Percentiles rank a stretch among this genome's conserved stretches.
Evolutionary conservation across 2,329 filamentous ascomycete genomes (phyloP).

Genomic region (Calonectria naviculata): DNA sequence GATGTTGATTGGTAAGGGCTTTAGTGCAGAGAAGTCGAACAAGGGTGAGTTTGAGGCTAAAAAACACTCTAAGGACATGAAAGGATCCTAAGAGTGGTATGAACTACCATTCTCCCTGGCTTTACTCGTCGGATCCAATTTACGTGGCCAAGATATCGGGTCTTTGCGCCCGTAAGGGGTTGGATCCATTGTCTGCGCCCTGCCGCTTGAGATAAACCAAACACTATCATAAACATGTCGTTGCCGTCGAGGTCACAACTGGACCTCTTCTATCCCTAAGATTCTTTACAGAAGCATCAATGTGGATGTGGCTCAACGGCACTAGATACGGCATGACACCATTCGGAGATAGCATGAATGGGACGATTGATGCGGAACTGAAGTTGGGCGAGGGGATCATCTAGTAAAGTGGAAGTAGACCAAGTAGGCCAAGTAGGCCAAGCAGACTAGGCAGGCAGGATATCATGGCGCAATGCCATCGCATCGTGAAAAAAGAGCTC

Average conservation of each 20-base stretch:
- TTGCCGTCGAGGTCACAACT: not conserved
- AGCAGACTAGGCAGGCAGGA: too few relatives aligned
- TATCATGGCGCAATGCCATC: not conserved
- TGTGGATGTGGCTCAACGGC: not conserved
- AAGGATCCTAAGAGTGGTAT: constrained; percentile 8
- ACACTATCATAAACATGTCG: too few relatives aligned
- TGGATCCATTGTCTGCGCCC: not conserved
- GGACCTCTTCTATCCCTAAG: not conserved
- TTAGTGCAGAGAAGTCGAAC: not conserved
- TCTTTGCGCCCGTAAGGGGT: not conserved
- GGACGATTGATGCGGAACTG: not conserved
- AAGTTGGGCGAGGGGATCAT: not conserved
- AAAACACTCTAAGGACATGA: constrained; percentile 21
- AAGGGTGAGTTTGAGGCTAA: constrained; percentile 6
- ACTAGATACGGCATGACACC: not conserved
- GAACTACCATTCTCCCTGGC: not conserved
- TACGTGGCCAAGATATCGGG: not conserved
- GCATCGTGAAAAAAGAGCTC: not conserved
- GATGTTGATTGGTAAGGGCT: constrained; percentile 93
- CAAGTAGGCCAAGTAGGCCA: not conserved
- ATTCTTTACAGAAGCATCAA: not conserved
- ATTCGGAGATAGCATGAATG: not conserved
- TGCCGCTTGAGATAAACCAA: not conserved
- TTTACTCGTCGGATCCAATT: constrained; percentile 1
- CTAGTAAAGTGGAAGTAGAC: not conserved